Evolutionary conservation across 192 early-diverging fungal genomes (phyloP).

Genomic region (Coemansia sp.): DNA sequence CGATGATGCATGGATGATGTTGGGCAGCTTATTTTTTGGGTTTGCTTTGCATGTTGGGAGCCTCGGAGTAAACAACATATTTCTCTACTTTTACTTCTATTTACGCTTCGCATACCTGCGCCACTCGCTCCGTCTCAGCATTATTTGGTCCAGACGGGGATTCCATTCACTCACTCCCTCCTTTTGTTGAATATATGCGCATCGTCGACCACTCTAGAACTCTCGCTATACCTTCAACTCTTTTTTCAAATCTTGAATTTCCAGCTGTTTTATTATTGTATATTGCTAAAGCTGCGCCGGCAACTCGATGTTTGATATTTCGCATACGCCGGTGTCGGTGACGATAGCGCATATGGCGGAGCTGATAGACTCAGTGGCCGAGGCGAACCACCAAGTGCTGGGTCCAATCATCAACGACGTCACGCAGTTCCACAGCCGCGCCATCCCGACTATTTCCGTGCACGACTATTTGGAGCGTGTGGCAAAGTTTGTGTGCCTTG

Average conservation of each 20-base stretch:
- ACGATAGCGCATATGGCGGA: constrained; percentile 39
- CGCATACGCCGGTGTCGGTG: constrained; percentile 30
- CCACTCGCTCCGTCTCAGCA: background rate
- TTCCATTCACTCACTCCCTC: no score
- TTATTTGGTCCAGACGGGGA: no score
- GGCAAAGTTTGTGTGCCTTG: constrained; percentile 66
- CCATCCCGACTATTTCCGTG: constrained; percentile 66
- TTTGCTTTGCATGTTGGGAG: no score
- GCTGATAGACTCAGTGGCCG: constrained; percentile 31
- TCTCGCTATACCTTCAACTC: no score
- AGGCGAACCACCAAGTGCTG: constrained; percentile 24
- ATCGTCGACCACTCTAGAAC: no score
- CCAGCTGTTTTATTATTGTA: no score
- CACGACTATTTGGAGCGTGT: constrained; percentile 67
- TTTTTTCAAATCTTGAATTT: no score
- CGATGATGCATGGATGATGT: no score
- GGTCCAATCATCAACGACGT: constrained; percentile 28
- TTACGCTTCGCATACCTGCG: background rate
- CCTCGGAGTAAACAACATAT: no score
- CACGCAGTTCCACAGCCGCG: constrained; percentile 72
- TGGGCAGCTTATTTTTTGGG: no score
- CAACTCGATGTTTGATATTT: constrained; percentile 43
- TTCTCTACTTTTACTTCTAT: no score
- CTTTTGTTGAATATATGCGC: no score
- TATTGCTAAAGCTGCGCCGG: background rate